Base-by-base conservation (phyloP, 768 basidiomycete species). In the Lentinula sp. region DNA sequence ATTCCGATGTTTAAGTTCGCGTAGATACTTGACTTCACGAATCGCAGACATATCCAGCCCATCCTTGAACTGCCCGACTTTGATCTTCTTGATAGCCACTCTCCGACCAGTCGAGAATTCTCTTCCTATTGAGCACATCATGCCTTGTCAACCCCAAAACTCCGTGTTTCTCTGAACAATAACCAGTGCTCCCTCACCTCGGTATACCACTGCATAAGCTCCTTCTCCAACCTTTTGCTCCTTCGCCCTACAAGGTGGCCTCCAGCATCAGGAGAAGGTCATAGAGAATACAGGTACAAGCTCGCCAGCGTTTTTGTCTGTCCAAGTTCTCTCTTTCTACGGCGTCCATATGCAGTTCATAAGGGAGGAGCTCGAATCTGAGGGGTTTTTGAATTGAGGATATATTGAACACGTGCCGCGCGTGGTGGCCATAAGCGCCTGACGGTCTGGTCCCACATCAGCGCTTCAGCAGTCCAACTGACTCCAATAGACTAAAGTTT, bases 41-140 rank as follows among this genome's bases (percentile, higher is more conserved):
- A 99, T 88, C 61, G 97, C 97, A 63, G 94, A 96, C 95, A 99
- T 98, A 75, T 98, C 96, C 37, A 99, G 81, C 12, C 97, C 97
- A 74, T 98, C 97, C 72, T 95, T 96, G 80, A 96, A 95, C 67
- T 91, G 91, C 4, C 95, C 94, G 13, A 95, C 89, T 69, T 96
- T 96, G 66, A 97, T 96, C 75, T 98, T 98, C 79, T 99, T 99
- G 67, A 99, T 96, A 60, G 97, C 97, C 0, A 98, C 87, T 73
- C 88, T 90, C n/a, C 86, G 79, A 35, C 86, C 86, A 2, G 90
- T 91, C 0, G 85, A 76, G 16, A 83, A 79, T 67, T 93, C 89
- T 64, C 87, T 80, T 28, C 91, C 93, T 94, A 64, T 46, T 3
- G 4, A 28, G 1, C 4, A 28, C 3, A 28, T 28, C 28, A 28